Evolutionary conservation across 805 yeast species (phyloP).

Genomic region (Lipomyces starkeyi): DNA sequence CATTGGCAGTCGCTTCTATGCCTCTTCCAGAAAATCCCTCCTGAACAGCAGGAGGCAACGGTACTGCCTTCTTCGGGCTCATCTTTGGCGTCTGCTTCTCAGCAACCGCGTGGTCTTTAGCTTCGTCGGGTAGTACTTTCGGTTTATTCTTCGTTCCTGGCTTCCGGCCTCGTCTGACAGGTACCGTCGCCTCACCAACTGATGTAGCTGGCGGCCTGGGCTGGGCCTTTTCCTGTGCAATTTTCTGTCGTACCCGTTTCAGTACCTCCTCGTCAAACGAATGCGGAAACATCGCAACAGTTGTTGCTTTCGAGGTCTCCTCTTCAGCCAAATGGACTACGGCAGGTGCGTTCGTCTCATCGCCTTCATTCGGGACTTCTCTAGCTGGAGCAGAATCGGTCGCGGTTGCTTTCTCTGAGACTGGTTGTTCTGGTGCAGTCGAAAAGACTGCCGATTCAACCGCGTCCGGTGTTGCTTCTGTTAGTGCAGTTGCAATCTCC

Average conservation of each 20-base stretch:
- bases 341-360: neutral
- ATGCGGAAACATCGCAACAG: neutral
- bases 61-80: neutral
- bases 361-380: neutral
- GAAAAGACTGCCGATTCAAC: neutral
- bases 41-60: neutral
- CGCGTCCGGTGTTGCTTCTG: neutral
- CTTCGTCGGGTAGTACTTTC: neutral
- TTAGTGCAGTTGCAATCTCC: neutral
- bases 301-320: neutral
- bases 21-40: neutral
- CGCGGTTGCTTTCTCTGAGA: neutral
- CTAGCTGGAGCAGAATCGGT: neutral
- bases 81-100: neutral
- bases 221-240: neutral
- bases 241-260: neutral
- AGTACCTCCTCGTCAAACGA: neutral
- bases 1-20: neutral
- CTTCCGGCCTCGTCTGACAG: conserved; percentile 5
- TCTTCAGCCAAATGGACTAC: neutral
- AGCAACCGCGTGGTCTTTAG: neutral
- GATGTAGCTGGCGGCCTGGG: neutral
- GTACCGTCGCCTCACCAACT: neutral
- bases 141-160: conserved; percentile 2
- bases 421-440: neutral